Percentiles rank a stretch among this genome's conserved stretches.
These are phyloP conservation scores for Verticillium alfalfae DNA, from an alignment of 2,329 filamentous ascomycete species.

Conservation along the genomic window DNA sequence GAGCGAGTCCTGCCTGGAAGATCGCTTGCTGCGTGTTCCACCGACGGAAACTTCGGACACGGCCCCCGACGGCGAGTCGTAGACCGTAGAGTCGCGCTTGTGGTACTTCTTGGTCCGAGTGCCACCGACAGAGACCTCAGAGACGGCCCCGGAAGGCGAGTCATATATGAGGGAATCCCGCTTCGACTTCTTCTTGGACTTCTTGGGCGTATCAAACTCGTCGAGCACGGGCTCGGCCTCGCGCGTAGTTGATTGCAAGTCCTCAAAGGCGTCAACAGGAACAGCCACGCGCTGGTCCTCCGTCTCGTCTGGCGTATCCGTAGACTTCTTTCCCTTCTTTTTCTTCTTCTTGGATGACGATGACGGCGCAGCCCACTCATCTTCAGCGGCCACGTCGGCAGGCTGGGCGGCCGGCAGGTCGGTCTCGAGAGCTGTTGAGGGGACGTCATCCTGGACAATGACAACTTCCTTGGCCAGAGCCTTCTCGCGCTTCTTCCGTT, in stretches of 20 bases:
- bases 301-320: constrained; percentile 9
- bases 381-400: constrained; percentile 11
- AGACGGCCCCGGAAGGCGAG: constrained; percentile 24
- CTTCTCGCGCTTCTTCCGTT: constrained; percentile 36
- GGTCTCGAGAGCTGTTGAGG: neutral
- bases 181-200: constrained; percentile 23
- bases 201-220: constrained; percentile 27
- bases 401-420: constrained; percentile 11
- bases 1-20: constrained; percentile 15
- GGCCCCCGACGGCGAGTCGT: constrained; percentile 24
- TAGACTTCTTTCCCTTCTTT: constrained; percentile 23
- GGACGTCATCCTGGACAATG: constrained; percentile 19
- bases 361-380: constrained; percentile 20
- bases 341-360: constrained; percentile 19
- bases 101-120: constrained; percentile 19
- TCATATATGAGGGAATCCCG: constrained; percentile 16
- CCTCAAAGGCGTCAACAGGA: constrained; percentile 21
- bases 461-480: constrained; percentile 19
- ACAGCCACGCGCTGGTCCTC: constrained; percentile 22
- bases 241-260: constrained; percentile 13
- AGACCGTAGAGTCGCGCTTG: constrained; percentile 11
- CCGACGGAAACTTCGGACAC: constrained; percentile 30
- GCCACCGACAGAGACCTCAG: constrained; percentile 29
- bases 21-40: constrained; percentile 22
- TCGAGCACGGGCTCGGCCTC: constrained; percentile 18